A percentile compares a stretch with the other conserved stretches of the same genome.
These are phyloP conservation scores for Colletotrichum sp. DNA, from an alignment of 2,329 filamentous ascomycete species.

Conservation along the genomic window DNA sequence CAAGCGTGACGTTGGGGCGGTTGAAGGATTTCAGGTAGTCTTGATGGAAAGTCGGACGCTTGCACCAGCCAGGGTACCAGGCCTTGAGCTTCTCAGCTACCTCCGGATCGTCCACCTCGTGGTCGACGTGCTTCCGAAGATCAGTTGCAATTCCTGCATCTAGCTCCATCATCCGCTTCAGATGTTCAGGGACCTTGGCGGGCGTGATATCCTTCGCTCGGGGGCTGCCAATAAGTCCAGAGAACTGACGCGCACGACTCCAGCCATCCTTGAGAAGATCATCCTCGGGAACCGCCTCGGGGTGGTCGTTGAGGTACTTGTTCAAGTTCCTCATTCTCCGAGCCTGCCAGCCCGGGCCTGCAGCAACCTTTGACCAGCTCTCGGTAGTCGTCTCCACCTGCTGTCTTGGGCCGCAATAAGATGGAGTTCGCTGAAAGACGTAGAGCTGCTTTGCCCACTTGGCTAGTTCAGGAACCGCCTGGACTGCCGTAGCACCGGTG, in stretches of 20 bases:
- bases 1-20: conserved; percentile 57
- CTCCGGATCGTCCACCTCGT: conserved; percentile 52
- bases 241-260: conserved; percentile 24
- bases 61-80: conserved; percentile 67
- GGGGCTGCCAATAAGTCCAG: not conserved
- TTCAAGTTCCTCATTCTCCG: not conserved
- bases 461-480: conserved; percentile 48
- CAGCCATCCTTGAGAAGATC: conserved; percentile 57
- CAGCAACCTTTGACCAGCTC: conserved; percentile 36
- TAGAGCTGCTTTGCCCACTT: conserved; percentile 53
- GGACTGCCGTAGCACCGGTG: conserved; percentile 53
- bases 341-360: conserved; percentile 47
- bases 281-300: conserved; percentile 15
- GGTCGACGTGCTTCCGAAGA: conserved; percentile 49
- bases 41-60: conserved; percentile 67
- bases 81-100: conserved; percentile 59
- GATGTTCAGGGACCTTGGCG: conserved; percentile 30
- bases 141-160: conserved; percentile 47
- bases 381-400: conserved; percentile 41
- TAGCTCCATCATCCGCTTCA: conserved; percentile 37
- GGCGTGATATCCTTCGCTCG: conserved; percentile 15
- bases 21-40: conserved; percentile 66
- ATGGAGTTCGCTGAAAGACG: conserved; percentile 61
- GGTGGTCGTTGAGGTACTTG: not conserved
- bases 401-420: conserved; percentile 39